A percentile compares a stretch with the other conserved stretches of the same genome.
These are phyloP conservation scores for Draba incana DNA, from an alignment of 345 rosid genomes.

Conservation along the genomic window DNA sequence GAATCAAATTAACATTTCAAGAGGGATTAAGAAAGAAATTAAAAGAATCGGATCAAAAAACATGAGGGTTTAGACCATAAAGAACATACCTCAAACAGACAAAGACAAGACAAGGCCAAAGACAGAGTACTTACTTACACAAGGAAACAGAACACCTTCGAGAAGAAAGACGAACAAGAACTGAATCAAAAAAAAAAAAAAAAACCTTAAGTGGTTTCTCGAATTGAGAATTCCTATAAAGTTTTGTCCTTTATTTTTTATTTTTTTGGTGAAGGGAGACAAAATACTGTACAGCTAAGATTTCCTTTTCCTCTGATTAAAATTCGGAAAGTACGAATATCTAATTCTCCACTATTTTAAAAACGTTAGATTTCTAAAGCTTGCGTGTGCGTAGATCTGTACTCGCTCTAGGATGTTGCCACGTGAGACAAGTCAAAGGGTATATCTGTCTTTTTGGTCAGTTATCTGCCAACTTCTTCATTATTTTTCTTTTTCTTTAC, in stretches of 20 bases:
- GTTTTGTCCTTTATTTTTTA: slow-evolving; percentile 11
- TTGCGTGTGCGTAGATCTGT: neutral
- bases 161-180: slow-evolving; percentile 24
- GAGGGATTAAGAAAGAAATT: neutral
- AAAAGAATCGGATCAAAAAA: slow-evolving; percentile 17
- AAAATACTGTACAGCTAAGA: slow-evolving; percentile 34
- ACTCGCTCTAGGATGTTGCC: slow-evolving; percentile 37
- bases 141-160: slow-evolving; percentile 8
- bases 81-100: neutral
- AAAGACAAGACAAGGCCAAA: slow-evolving; percentile 12
- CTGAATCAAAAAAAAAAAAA: slow-evolving; percentile 26
- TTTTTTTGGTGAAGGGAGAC: slow-evolving; percentile 7
- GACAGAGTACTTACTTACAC: neutral
- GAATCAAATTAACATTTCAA: neutral
- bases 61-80: neutral
- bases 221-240: slow-evolving; percentile 26
- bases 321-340: slow-evolving; percentile 37
- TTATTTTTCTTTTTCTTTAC: neutral
- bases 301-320: slow-evolving; percentile 8
- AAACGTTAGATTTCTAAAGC: neutral
- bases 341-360: slow-evolving; percentile 24
- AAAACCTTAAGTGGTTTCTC: slow-evolving; percentile 30
- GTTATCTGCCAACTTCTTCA: slow-evolving; percentile 17
- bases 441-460: slow-evolving; percentile 7
- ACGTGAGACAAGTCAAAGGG: slow-evolving; percentile 24